Percentiles rank a stretch among this genome's conserved stretches.
phyloP scores from a whole-genome alignment of 352 stramenopile genomes.

The Globisporangium paddicum region DNA sequence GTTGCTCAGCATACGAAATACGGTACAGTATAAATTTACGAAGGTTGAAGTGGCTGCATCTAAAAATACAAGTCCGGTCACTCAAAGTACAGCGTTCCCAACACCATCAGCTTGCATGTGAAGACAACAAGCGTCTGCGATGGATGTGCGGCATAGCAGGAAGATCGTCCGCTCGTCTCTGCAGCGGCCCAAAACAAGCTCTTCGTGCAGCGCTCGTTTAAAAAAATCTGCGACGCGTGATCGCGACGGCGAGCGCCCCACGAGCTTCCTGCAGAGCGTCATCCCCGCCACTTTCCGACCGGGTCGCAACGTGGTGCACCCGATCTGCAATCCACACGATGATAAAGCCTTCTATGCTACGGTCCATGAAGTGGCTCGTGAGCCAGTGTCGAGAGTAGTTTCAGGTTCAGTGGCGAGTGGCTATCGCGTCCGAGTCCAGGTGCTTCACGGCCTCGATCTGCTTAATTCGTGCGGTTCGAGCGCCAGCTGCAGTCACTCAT shows the following conservation, averaged over 20 bases:
- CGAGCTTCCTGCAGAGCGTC: neutral
- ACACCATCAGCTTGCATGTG: neutral
- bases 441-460: constrained; percentile 12
- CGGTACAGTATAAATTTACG: neutral
- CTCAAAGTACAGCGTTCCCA: neutral
- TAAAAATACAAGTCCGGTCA: neutral
- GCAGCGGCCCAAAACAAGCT: neutral
- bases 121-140: neutral
- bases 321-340: neutral
- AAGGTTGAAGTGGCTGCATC: neutral
- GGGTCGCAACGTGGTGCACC: constrained; percentile 1
- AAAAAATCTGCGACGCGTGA: neutral
- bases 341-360: neutral
- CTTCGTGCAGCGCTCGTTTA: neutral
- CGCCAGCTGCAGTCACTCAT: neutral
- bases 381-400: neutral
- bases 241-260: neutral
- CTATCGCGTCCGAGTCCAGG: constrained; percentile 5
- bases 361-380: neutral
- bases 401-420: neutral
- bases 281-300: neutral
- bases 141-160: neutral
- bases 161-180: neutral
- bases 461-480: constrained; percentile 4
- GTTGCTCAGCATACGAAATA: no score